A percentile compares a stretch with the other conserved stretches of the same genome.
Evolutionary conservation across 2,329 filamentous ascomycete genomes (phyloP).

Genomic region (Xylariaceae sp.): DNA sequence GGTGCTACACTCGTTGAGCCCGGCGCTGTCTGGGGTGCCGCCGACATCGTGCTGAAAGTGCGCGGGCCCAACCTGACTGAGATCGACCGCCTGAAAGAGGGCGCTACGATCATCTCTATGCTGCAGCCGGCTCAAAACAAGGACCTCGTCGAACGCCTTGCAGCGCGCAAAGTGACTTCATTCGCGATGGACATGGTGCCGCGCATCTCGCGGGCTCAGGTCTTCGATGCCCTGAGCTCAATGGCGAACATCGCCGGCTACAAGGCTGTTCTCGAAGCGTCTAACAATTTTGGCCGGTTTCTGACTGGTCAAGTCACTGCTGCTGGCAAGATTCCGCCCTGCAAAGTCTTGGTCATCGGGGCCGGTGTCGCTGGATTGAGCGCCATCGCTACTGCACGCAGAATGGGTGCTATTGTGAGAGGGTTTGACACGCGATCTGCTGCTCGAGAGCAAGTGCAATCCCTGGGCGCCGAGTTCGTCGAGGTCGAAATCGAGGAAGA

Average conservation of each 20-base stretch:
- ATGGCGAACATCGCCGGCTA: conserved; percentile 96
- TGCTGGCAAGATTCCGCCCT: conserved; percentile 84
- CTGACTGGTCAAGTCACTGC: conserved; percentile 87
- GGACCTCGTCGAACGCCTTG: conserved; percentile 68
- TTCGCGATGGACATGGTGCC: conserved; percentile 95
- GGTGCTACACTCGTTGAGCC: conserved; percentile 73
- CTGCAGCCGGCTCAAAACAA: conserved; percentile 80
- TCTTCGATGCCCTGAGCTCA: conserved; percentile 83
- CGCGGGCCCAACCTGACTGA: conserved; percentile 69
- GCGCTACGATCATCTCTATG: conserved; percentile 76
- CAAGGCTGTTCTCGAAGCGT: conserved; percentile 85
- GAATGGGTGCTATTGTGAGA: conserved; percentile 83
- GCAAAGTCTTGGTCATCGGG: conserved; percentile 86
- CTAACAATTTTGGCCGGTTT: conserved; percentile 84
- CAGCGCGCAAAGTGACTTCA: conserved; percentile 64
- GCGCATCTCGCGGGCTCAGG: conserved; percentile 81
- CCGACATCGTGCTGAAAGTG: conserved; percentile 82
- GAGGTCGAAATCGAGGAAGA: conserved; percentile 84
- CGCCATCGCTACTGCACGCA: conserved; percentile 80
- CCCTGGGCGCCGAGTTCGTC: conserved; percentile 83
- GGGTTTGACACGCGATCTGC: conserved; percentile 90
- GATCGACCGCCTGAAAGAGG: conserved; percentile 62
- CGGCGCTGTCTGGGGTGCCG: conserved; percentile 65
- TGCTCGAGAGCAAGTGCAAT: conserved; percentile 84
- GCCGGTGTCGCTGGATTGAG: conserved; percentile 85